Percentiles rank a stretch among this genome's conserved stretches.
Evolutionary conservation across 106 monocot genomes (phyloP).

Genomic region (Allium cepa): DNA sequence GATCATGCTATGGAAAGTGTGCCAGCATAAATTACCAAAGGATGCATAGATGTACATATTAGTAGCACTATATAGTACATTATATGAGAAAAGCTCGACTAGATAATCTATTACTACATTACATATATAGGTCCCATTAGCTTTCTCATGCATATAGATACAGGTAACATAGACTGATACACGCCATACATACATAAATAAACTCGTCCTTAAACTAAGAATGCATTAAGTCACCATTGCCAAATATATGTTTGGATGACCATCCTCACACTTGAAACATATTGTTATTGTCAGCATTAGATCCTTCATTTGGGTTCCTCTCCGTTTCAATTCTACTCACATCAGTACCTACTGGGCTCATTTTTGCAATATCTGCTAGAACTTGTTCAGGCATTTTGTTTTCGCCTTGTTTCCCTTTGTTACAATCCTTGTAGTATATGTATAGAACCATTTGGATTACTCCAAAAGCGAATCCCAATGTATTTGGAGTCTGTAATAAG

Average conservation of each 20-base stretch:
- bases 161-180: too few relatives aligned
- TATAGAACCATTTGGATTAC: slow-evolving; percentile 11
- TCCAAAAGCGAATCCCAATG: slow-evolving; percentile 8
- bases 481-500: slow-evolving; percentile 8
- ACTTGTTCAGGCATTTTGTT: slow-evolving; percentile 7
- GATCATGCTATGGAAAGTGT: too few relatives aligned
- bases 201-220: neutral
- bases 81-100: too few relatives aligned
- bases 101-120: too few relatives aligned
- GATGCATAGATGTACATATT: too few relatives aligned
- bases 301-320: neutral
- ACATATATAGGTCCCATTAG: too few relatives aligned
- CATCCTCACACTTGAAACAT: neutral
- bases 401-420: neutral
- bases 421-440: slow-evolving; percentile 8
- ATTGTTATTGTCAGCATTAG: neutral
- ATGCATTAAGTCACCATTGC: neutral
- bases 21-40: too few relatives aligned
- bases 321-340: neutral
- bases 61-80: too few relatives aligned
- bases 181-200: too few relatives aligned
- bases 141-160: too few relatives aligned
- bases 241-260: neutral
- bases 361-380: neutral
- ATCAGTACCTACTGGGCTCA: slow-evolving; percentile 1